Conservation (phyloP, 2,329 filamentous ascomycete genomes). For the Hypocrella siamensis region DNA sequence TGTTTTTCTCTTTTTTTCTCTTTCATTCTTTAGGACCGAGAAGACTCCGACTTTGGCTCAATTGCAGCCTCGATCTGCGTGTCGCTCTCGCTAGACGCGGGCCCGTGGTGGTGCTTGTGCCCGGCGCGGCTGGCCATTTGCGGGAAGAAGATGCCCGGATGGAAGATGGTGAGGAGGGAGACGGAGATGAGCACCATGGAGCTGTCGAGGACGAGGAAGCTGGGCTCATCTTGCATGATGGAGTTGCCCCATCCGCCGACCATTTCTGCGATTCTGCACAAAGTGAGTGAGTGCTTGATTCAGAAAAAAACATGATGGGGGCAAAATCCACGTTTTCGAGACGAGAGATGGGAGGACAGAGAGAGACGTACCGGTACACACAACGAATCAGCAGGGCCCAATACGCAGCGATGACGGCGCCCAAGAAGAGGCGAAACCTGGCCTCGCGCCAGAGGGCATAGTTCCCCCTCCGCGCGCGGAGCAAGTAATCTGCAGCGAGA, state of each 20-base stretch:
- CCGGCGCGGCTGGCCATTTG: conserved; percentile 32
- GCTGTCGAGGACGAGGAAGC: conserved; percentile 41
- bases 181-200: conserved; percentile 34
- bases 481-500: conserved; percentile 27
- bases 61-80: too few species aligned
- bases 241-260: conserved; percentile 46
- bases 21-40: too few species aligned
- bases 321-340: not conserved
- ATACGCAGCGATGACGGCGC: conserved; percentile 29
- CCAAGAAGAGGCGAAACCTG: conserved; percentile 27
- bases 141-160: conserved; percentile 39
- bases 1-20: too few species aligned
- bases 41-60: too few species aligned
- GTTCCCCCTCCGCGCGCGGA: conserved; percentile 20
- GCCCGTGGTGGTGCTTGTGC: too few species aligned
- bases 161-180: conserved; percentile 32
- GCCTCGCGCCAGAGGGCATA: conserved; percentile 24
- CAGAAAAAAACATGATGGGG: not conserved
- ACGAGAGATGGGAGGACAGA: not conserved
- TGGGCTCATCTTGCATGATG: conserved; percentile 46
- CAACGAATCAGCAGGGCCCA: conserved; percentile 31
- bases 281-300: not conserved
- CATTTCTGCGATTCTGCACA: conserved; percentile 42
- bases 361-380: conserved; percentile 31
- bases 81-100: too few species aligned